These are phyloP conservation scores for Mortierella claussenii DNA, from an alignment of 192 early-diverging fungal species.

Conservation along the genomic window DNA sequence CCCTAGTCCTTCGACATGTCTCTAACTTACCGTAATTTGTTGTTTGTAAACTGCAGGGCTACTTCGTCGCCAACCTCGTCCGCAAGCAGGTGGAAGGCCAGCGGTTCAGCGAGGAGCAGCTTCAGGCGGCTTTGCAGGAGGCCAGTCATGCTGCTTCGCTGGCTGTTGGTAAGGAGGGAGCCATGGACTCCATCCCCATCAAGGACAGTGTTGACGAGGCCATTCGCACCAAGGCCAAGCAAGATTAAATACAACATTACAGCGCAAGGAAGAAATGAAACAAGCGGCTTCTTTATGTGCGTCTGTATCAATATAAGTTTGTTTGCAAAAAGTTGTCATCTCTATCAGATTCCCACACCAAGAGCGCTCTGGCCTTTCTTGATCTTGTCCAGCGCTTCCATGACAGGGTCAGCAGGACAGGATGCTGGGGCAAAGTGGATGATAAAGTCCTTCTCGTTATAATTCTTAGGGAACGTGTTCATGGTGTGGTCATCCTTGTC, in stretches of 20 bases:
- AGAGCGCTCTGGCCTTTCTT: slow-evolving; percentile 34
- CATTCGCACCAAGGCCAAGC: slow-evolving; percentile 13
- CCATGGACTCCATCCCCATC: slow-evolving; percentile 74
- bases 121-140: slow-evolving; percentile 62
- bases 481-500: slow-evolving; percentile 65
- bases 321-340: too few species aligned
- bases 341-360: slow-evolving; percentile 24
- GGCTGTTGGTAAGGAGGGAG: slow-evolving; percentile 70
- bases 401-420: slow-evolving; percentile 60
- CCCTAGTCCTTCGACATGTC: neutral
- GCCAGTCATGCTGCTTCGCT: slow-evolving; percentile 74
- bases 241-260: slow-evolving; percentile 15
- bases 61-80: slow-evolving; percentile 69
- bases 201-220: slow-evolving; percentile 56
- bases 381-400: slow-evolving; percentile 55
- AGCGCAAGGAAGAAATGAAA: too few species aligned
- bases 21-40: too few species aligned
- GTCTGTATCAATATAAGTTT: too few species aligned
- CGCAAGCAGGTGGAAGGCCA: slow-evolving; percentile 44
- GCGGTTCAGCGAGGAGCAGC: slow-evolving; percentile 33
- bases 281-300: too few species aligned
- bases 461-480: slow-evolving; percentile 66
- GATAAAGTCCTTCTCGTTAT: slow-evolving; percentile 60
- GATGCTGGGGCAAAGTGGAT: slow-evolving; percentile 69
- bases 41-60: slow-evolving; percentile 65